phyloP scores from a whole-genome alignment of 768 basidiomycete genomes.

The Pleurotus ostreatus region DNA sequence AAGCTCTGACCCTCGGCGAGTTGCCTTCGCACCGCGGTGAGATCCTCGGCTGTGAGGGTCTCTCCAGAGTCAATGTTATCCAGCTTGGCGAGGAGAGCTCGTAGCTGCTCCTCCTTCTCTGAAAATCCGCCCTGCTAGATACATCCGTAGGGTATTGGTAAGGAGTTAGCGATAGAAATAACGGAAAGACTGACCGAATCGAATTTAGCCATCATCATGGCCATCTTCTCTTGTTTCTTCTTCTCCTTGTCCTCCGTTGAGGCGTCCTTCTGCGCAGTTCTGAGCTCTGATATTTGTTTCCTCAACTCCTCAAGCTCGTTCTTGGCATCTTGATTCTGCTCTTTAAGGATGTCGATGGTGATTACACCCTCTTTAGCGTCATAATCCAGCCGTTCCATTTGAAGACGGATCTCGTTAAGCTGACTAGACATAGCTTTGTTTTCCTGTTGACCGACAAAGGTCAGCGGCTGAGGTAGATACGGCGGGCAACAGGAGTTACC shows the following conservation, averaged over 20 bases:
- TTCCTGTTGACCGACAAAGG: constrained; percentile 47
- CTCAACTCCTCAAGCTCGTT: constrained; percentile 86
- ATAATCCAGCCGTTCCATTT: constrained; percentile 89
- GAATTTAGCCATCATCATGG: constrained; percentile 99
- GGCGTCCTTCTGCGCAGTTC: constrained; percentile 76
- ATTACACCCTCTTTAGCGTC: constrained; percentile 95
- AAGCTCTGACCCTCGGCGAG: constrained; percentile 85
- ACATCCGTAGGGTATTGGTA: constrained; percentile 11
- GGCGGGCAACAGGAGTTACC: constrained; percentile 33
- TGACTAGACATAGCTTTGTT: constrained; percentile 93
- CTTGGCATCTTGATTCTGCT: constrained; percentile 86
- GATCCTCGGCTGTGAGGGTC: constrained; percentile 68
- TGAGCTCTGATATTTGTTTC: constrained; percentile 74
- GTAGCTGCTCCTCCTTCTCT: constrained; percentile 92
- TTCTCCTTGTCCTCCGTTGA: constrained; percentile 97
- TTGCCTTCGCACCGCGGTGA: constrained; percentile 80
- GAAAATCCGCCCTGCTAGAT: constrained; percentile 86
- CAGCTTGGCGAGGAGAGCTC: constrained; percentile 78
- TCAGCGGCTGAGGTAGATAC: background rate
- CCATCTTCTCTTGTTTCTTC: constrained; percentile 99
- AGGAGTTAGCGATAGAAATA: constrained; percentile 5
- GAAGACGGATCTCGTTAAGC: constrained; percentile 86
- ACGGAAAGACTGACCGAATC: constrained; percentile 64
- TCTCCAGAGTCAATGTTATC: constrained; percentile 73
- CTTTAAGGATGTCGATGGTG: constrained; percentile 91